A percentile compares a stretch with the other conserved stretches of the same genome.
These are phyloP conservation scores for Gigaspora rosea DNA, from an alignment of 192 early-diverging fungal species.

Conservation along the genomic window DNA sequence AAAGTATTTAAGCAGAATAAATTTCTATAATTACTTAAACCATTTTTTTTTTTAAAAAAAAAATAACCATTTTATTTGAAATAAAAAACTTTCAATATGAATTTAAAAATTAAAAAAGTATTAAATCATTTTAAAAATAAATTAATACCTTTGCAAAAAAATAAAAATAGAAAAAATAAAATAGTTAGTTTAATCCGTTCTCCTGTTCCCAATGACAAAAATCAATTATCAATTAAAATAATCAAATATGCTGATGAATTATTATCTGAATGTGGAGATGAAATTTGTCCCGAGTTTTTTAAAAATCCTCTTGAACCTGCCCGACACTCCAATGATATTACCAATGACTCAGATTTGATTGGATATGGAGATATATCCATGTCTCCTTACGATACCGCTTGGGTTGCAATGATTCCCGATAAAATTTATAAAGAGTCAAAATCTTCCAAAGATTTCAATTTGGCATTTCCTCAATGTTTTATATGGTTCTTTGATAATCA, in stretches of 20 bases:
- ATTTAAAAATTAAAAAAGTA: no score
- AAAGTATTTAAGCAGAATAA: no score
- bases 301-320: not conserved
- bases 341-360: not conserved
- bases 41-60: no score
- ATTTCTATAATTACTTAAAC: no score
- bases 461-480: constrained; percentile 28
- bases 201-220: no score
- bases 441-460: not conserved
- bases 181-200: no score
- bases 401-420: constrained; percentile 22
- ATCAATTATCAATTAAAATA: not conserved
- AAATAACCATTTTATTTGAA: no score
- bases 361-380: constrained; percentile 18
- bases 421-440: constrained; percentile 1
- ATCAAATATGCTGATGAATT: not conserved
- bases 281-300: constrained; percentile 2
- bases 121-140: no score
- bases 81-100: no score
- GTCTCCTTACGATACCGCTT: constrained; percentile 24
- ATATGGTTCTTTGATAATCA: constrained; percentile 7
- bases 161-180: no score
- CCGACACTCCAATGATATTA: not conserved
- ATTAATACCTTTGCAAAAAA: no score
- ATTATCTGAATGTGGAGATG: not conserved